A percentile compares a stretch with the other conserved stretches of the same genome.
These are phyloP conservation scores for Phaeosphaeria sp. DNA, from an alignment of 2,329 filamentous ascomycete species.

Conservation along the genomic window DNA sequence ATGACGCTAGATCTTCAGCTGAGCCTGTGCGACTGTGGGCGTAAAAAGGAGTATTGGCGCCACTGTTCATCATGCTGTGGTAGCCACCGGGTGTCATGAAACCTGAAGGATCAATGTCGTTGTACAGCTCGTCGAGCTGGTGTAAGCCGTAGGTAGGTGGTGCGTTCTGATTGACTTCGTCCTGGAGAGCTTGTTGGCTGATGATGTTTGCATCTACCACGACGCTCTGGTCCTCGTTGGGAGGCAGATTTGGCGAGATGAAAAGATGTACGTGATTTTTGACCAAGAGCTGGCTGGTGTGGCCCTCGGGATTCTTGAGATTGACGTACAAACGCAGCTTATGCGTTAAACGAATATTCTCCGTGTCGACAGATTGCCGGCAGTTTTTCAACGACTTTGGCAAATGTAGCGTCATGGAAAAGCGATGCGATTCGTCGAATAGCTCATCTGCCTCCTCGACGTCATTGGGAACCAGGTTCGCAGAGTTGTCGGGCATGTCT, in stretches of 20 bases:
- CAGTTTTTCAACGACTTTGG: constrained; percentile 84
- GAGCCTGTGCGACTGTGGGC: constrained; percentile 76
- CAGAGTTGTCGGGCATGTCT: constrained; percentile 45
- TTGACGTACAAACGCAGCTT: constrained; percentile 92
- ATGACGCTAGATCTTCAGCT: constrained; percentile 75
- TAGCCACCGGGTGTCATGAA: constrained; percentile 75
- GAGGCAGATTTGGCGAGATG: constrained; percentile 90
- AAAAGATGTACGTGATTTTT: constrained; percentile 91
- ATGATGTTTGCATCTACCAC: constrained; percentile 49
- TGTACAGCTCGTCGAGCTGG: constrained; percentile 87
- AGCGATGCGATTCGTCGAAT: constrained; percentile 65
- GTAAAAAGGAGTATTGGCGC: constrained; percentile 78
- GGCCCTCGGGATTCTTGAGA: constrained; percentile 92
- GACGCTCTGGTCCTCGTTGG: constrained; percentile 86
- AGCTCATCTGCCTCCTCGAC: constrained; percentile 46
- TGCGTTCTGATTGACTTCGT: constrained; percentile 69
- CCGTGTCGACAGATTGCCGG: constrained; percentile 86
- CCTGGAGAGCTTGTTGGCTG: constrained; percentile 53
- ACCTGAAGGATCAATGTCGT: constrained; percentile 81
- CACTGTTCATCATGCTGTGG: constrained; percentile 62
- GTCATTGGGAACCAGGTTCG: constrained; percentile 33
- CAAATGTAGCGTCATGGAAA: constrained; percentile 67
- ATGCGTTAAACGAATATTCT: constrained; percentile 90
- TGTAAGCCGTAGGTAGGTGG: constrained; percentile 95
- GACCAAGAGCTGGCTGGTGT: constrained; percentile 90